A percentile compares a stretch with the other conserved stretches of the same genome.
phyloP scores from a whole-genome alignment of 2,329 filamentous ascomycete genomes.

The Claviceps pusilla region DNA sequence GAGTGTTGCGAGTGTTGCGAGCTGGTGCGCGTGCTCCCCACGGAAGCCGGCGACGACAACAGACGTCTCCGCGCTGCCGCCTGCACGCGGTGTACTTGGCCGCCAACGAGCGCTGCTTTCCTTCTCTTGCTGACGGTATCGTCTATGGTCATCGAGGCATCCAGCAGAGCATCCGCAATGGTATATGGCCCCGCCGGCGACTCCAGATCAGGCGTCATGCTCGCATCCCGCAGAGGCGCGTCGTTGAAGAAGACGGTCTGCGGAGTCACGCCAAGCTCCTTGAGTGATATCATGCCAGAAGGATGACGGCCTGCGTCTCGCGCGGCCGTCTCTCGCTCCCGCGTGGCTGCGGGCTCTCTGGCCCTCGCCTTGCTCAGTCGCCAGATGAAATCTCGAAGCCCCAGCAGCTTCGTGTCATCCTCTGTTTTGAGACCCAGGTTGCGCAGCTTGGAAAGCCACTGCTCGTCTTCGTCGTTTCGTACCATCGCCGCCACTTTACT shows the following conservation, averaged over 20 bases:
- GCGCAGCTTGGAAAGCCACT: constrained; percentile 74
- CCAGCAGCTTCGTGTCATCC: constrained; percentile 80
- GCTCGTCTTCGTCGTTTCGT: constrained; percentile 84
- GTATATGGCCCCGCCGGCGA: constrained; percentile 44
- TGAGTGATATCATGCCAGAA: constrained; percentile 48
- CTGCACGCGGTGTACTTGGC: constrained; percentile 29
- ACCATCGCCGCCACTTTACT: constrained; percentile 33
- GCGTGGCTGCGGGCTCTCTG: constrained; percentile 27
- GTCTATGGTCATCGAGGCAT: constrained; percentile 81
- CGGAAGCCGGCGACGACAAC: constrained; percentile 14
- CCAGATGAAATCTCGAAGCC: constrained; percentile 83
- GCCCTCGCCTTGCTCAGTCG: constrained; percentile 59
- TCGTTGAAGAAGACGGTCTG: constrained; percentile 92
- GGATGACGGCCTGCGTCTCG: constrained; percentile 17
- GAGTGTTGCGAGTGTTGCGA: constrained; percentile 19
- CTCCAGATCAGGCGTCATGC: constrained; percentile 17
- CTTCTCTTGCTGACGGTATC: constrained; percentile 42
- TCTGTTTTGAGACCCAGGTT: constrained; percentile 70
- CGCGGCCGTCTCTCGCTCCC: too few relatives aligned
- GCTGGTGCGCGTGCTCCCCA: constrained; percentile 14
- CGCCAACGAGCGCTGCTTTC: constrained; percentile 32
- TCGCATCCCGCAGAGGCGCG: constrained; percentile 35
- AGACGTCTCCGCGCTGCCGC: constrained; percentile 12
- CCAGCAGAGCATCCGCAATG: constrained; percentile 77
- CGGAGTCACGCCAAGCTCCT: constrained; percentile 60